Conservation (phyloP, 2,329 filamentous ascomycete genomes). For the Aciculosporium take region DNA sequence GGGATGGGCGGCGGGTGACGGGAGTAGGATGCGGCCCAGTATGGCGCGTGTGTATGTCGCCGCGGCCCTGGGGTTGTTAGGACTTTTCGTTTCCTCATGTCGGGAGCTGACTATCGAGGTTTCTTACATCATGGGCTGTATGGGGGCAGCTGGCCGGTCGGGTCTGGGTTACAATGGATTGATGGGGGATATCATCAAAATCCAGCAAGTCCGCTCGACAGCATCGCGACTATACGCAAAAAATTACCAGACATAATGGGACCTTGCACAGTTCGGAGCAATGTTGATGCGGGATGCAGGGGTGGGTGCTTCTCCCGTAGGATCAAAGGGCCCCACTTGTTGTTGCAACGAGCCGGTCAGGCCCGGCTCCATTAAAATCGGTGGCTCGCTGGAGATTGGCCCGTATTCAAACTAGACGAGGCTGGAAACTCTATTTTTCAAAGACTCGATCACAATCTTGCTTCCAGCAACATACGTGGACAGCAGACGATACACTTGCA, state of each 20-base stretch:
- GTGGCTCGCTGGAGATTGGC: not conserved
- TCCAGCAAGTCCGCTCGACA: not conserved
- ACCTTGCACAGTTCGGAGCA: constrained; percentile 14
- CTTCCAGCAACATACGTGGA: not conserved
- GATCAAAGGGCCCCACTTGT: too few species aligned
- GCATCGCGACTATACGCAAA: not conserved
- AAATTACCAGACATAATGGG: not conserved
- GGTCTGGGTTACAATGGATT: not conserved
- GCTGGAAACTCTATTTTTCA: constrained; percentile 1
- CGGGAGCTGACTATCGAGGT: not conserved
- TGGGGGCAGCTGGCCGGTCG: not conserved
- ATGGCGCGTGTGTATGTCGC: constrained; percentile 16
- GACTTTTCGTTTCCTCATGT: not conserved
- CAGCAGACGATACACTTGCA: not conserved
- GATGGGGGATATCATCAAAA: not conserved
- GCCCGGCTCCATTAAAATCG: constrained; percentile 2
- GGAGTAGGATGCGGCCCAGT: constrained; percentile 16
- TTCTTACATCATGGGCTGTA: not conserved
- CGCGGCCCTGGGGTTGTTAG: constrained; percentile 12
- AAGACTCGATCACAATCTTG: not conserved
- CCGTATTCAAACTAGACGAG: not conserved
- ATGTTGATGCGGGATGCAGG: constrained; percentile 14
- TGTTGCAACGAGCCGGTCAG: not conserved
- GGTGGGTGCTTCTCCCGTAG: not conserved
- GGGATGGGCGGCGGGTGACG: constrained; percentile 9